Evolutionary conservation across 192 early-diverging fungal species (phyloP).

Genomic region (Chytriomyces hyalinus): DNA sequence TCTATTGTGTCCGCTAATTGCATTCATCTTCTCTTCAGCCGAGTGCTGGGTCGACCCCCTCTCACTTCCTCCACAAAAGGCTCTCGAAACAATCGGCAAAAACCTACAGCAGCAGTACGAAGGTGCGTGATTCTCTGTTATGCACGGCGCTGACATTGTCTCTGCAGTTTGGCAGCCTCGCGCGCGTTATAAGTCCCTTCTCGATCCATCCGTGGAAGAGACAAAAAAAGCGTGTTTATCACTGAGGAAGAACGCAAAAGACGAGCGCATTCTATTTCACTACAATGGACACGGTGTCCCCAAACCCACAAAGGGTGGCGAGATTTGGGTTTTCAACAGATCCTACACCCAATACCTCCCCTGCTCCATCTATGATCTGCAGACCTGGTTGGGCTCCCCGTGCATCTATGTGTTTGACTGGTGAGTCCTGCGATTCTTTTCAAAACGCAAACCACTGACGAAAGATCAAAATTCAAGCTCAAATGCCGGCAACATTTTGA

Average conservation of each 20-base stretch:
- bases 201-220: constrained; percentile 93
- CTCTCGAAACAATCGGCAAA: constrained; percentile 86
- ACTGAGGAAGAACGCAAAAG: constrained; percentile 83
- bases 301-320: constrained; percentile 89
- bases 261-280: constrained; percentile 93
- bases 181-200: constrained; percentile 78
- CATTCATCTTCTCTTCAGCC: constrained; percentile 31
- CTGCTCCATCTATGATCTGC: constrained; percentile 86
- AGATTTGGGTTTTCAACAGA: constrained; percentile 99
- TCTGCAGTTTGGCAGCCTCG: constrained; percentile 74
- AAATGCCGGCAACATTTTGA: constrained; percentile 87
- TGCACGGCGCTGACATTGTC: not conserved
- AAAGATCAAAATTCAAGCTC: constrained; percentile 40
- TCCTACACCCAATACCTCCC: constrained; percentile 99
- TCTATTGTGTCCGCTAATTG: too few species aligned
- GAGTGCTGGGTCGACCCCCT: constrained; percentile 97
- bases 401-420: constrained; percentile 98
- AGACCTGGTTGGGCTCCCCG: constrained; percentile 94
- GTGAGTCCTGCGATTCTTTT: constrained; percentile 32
- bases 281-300: constrained; percentile 99
- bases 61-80: constrained; percentile 74
- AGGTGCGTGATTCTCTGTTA: not conserved
- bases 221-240: constrained; percentile 86
- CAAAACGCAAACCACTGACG: not conserved
- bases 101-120: constrained; percentile 94